Percentiles rank a stretch among this genome's conserved stretches.
Conservation (phyloP, 2,329 filamentous ascomycete genomes). For the Metarhizium anisopliae region DNA sequence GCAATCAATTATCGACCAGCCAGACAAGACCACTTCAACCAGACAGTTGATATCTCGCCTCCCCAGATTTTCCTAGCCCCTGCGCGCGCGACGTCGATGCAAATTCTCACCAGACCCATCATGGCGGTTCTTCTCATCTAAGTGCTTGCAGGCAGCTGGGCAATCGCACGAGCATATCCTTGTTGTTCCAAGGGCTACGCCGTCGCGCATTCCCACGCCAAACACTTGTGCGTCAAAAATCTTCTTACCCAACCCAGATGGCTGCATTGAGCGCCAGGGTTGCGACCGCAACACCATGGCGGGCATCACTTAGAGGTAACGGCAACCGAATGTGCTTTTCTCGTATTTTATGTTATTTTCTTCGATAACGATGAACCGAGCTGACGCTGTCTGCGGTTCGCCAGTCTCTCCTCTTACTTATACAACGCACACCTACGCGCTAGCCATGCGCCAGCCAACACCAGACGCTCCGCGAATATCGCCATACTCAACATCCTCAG, state of each 20-base stretch:
- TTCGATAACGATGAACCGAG: neutral
- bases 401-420: neutral
- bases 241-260: constrained; percentile 8
- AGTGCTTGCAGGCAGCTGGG: neutral
- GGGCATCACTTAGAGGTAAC: constrained; percentile 8
- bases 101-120: neutral
- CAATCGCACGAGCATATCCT: neutral
- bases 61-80: neutral
- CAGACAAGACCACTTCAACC: neutral
- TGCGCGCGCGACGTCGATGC: neutral
- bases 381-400: neutral
- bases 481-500: constrained; percentile 9
- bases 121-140: neutral
- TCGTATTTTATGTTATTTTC: neutral
- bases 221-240: neutral
- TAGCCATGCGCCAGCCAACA: neutral
- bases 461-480: neutral
- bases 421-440: neutral
- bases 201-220: neutral
- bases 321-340: constrained; percentile 1
- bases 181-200: neutral
- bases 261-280: constrained; percentile 11
- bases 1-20: too few relatives aligned
- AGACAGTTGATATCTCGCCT: neutral
- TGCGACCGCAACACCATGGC: constrained; percentile 11